Conservation (phyloP, 2,329 filamentous ascomycete species). For the Colletotrichum orchidophilum region DNA sequence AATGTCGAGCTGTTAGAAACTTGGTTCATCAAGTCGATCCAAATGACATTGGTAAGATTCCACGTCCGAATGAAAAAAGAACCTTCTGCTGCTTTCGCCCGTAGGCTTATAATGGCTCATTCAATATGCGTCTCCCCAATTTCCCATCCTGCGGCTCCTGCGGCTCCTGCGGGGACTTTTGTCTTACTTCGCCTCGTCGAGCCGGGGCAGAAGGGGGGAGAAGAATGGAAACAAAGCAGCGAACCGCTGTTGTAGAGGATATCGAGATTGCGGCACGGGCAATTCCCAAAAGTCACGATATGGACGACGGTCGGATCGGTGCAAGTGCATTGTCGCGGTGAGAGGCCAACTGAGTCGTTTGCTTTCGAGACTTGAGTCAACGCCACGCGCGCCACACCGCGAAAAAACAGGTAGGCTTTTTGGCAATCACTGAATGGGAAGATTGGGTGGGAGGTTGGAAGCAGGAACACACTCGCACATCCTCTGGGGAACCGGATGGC, state of each 20-base stretch:
- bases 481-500: background rate
- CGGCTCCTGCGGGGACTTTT: background rate
- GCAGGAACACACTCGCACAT: background rate
- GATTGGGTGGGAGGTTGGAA: background rate
- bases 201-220: background rate
- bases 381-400: background rate
- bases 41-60: background rate
- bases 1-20: background rate
- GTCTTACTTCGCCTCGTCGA: background rate
- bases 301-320: constrained; percentile 2
- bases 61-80: background rate
- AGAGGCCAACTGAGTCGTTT: background rate
- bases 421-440: background rate
- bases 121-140: background rate
- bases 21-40: background rate
- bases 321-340: constrained; percentile 9
- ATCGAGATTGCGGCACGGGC: background rate
- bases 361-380: background rate
- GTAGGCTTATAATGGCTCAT: no score
- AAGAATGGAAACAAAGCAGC: background rate
- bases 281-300: background rate
- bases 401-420: background rate
- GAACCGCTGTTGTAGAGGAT: background rate
- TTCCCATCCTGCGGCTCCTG: background rate
- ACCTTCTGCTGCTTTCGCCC: background rate